phyloP scores from a whole-genome alignment of 495 filamentous ascomycete species.

The Trichocladium antarcticum region DNA sequence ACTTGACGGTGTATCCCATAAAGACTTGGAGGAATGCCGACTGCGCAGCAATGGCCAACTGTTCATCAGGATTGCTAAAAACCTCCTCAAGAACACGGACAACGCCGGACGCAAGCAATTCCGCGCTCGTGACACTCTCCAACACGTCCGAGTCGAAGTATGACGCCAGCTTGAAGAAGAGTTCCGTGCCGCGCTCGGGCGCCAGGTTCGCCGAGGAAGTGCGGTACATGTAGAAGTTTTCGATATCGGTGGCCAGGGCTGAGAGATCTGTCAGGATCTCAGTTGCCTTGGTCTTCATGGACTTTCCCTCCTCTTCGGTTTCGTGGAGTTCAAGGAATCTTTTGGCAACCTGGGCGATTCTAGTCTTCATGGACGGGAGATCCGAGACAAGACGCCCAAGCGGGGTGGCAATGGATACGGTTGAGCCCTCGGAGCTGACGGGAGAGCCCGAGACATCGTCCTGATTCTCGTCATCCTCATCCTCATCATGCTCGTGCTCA shows the following conservation, averaged over 20 bases:
- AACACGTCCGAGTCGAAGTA: constrained; percentile 80
- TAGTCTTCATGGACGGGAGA: constrained; percentile 54
- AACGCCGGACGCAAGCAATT: constrained; percentile 80
- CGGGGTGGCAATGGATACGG: constrained; percentile 45
- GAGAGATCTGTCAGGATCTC: constrained; percentile 65
- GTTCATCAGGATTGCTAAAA: constrained; percentile 56
- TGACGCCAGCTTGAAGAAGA: constrained; percentile 69
- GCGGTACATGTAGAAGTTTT: constrained; percentile 51
- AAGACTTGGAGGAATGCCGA: constrained; percentile 89
- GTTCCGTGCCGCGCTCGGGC: constrained; percentile 43
- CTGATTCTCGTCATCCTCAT: constrained; percentile 44
- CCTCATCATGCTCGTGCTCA: constrained; percentile 35
- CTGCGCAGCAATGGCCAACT: constrained; percentile 50
- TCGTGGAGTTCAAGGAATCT: constrained; percentile 77
- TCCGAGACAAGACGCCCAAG: constrained; percentile 37
- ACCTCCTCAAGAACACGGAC: constrained; percentile 72
- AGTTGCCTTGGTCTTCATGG: constrained; percentile 64
- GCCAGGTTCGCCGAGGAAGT: constrained; percentile 27
- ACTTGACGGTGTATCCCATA: constrained; percentile 59
- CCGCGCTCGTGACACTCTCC: constrained; percentile 94
- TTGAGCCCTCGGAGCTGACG: constrained; percentile 47
- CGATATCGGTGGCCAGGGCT: constrained; percentile 56
- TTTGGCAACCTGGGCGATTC: constrained; percentile 63
- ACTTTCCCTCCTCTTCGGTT: constrained; percentile 53
- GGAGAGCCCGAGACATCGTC: constrained; percentile 64